Base-by-base conservation (phyloP, 2,329 filamentous ascomycete species). In the Diaporthe vexans region DNA sequence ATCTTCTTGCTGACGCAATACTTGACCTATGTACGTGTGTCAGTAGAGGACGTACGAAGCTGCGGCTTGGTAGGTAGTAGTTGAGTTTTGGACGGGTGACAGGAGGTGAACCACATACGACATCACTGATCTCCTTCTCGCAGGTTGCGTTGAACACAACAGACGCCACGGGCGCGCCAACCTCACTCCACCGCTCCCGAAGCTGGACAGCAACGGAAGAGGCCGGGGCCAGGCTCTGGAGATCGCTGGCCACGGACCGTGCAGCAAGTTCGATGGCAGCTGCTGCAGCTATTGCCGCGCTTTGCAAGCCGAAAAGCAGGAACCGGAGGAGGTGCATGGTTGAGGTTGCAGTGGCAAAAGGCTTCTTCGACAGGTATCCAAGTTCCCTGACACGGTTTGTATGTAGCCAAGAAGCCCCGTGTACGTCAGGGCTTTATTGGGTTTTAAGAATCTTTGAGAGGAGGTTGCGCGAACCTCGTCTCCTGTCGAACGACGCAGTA, bases 1-100 rank as follows among this genome's bases (percentile, higher is more conserved):
- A 77, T 74, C 13, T 76, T 74, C 21, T 76, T 71, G 52, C 76
- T 40, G 59, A 52, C 43, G 29, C 61, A 67, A 29, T 67, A 67
- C 21, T 67, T 67, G 61, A 67, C 61, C 61, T 67, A 7, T 65
- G 21, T 2, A 24, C 13, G 46, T 51, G 46, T 24, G 19, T 37
- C 17, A 21, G 35, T 3, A 67, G 24, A 26, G 43, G 26, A 24
- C 24, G 6, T 52, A 33, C 6, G 3, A 52, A 29, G 46, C 10
- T n/a, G 43, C 10, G 19, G 10, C 11, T 17, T 9, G 46, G 10
- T 35, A 33, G 11, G 24, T n/a, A 40, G 7, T n/a, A 10, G 24
- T 40, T 24, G 35, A 24, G n/a, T 26, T 10, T n/a, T 11, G 29
- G 52, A 13, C 35, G 29, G 21, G 43, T 48, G 17, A 48, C 17